Base-by-base conservation (phyloP, 2,329 filamentous ascomycete species). In the Metarhizium robertsii region DNA sequence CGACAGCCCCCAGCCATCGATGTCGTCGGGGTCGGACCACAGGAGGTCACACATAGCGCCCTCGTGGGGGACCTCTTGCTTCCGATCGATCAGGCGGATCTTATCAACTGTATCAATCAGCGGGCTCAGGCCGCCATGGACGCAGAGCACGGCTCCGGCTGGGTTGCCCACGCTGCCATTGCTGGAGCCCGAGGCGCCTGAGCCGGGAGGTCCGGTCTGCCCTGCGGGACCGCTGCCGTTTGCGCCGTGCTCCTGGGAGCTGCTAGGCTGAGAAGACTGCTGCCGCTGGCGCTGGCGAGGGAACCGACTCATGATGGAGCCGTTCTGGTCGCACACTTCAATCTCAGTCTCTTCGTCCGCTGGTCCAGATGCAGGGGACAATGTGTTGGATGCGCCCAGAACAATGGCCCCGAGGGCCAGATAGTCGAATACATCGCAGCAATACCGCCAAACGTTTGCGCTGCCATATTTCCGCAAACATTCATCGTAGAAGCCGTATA, bases 401-500 rank as follows among this genome's bases (percentile, higher is more conserved):
- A 94, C 89, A 61, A 96, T 85, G 50, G 92, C 92, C 53, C 90
- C 91, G 5, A 96, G 82, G 5, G 92, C 90, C 25, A 99, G 84
- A 70, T 96, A 97, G 73, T 99, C 92, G 68, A 99, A 99, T 4
- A 97, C 88, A 65, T 99, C 94, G 73, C 92, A 96, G 75, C 92
- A 99, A 68, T 96, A 92, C 54, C 90, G 82, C 92, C 92, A 97
- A 1, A 97, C 92, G 65, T 96, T 97, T 42, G 92, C 92, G 67
- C 88, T 95, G 58, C 92, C 92, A 67, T 97, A 97, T 73, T 97
- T 97, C 54, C 92, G 81, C 60, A 96, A 79, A 66, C 92, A 97
- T 74, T 97, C 92, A 67, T 97, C 92, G 75, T 97, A 97, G 75
- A 97, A 97, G 59, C 92, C 92, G 69, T 97, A 97, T 14, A 97